phyloP scores from a whole-genome alignment of 1,284 basidiomycete genomes.

The Trichosporon faecale region DNA sequence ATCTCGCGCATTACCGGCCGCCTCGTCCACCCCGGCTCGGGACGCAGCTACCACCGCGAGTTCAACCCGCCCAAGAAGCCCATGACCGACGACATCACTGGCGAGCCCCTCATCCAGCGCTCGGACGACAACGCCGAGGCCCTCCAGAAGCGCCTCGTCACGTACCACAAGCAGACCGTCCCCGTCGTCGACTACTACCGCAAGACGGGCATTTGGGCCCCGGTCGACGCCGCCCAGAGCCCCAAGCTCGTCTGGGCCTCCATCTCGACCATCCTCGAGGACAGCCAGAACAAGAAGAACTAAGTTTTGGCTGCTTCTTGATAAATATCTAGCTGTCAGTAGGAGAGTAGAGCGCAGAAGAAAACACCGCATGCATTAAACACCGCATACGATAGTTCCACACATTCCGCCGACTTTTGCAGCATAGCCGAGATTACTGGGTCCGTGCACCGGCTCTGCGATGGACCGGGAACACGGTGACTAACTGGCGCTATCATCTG shows the following conservation, averaged over 20 bases:
- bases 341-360: not conserved
- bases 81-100: constrained; percentile 89
- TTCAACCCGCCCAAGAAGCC: constrained; percentile 89
- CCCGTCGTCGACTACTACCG: constrained; percentile 98
- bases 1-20: constrained; percentile 97
- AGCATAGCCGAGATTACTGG: not conserved
- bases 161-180: constrained; percentile 87
- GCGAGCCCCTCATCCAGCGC: constrained; percentile 89
- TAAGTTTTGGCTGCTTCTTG: constrained; percentile 14
- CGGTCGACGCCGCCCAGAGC: constrained; percentile 88
- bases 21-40: constrained; percentile 83
- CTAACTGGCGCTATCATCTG: not conserved
- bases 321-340: not conserved
- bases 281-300: constrained; percentile 15
- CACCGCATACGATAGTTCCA: not conserved
- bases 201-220: constrained; percentile 78
- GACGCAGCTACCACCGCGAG: constrained; percentile 90
- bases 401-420: not conserved
- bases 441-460: not conserved
- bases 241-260: constrained; percentile 88
- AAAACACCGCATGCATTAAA: not conserved
- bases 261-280: constrained; percentile 53
- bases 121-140: constrained; percentile 93
- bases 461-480: not conserved
- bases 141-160: constrained; percentile 77